Evolutionary conservation across 257 asterid species (phyloP), one percentile per base, ranked within the genome.

Genomic region (Solanum corneliomulleri): DNA sequence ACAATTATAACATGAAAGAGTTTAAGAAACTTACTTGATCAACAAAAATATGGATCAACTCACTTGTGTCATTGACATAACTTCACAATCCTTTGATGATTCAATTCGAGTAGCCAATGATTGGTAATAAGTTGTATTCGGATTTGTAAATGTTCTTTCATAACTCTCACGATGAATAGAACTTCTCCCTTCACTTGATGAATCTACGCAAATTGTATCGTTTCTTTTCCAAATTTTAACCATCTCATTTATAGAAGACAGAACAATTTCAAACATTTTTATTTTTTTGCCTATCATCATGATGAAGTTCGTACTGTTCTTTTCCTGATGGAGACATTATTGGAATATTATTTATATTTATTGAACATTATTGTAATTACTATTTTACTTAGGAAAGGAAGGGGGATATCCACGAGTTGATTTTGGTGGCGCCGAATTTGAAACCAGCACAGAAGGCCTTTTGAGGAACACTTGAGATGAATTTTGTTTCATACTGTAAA

Each of bases 1-100:
- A 2, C 0, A 4, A 2, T 64, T 64, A 64, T 64, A 56, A 23
- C 31, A 72, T 29, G 20, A 16, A 68, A 29, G 71, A 71, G 72
- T 31, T 58, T 6, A 11, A 86, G 66, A 16, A 9, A 77, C 58
- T 64, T 88, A 95, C 99, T 88, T 86, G 90, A 90, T 95, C 95
- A 47, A 89, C 88, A 88, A 94, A 91, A 90, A 91, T 96, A 64
- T 95, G 90, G 23, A 92, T 74, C 72, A 96, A 87, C 56, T 95
- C 88, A 39, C 21, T 83, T 27, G 93, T 91, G 90, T 72, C 92
- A 93, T 90, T 82, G 90, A 85, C 68, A 96, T 96, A 91, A 90
- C 90, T 15, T 90, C 93, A 14, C 92, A 91, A 82, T 92, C 93
- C 84, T 90, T 94, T 1, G 98, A 94, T 13, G 99, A 96, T 90